Conservation (phyloP, 2,329 filamentous ascomycete genomes). For the Cladophialophora carrionii region DNA sequence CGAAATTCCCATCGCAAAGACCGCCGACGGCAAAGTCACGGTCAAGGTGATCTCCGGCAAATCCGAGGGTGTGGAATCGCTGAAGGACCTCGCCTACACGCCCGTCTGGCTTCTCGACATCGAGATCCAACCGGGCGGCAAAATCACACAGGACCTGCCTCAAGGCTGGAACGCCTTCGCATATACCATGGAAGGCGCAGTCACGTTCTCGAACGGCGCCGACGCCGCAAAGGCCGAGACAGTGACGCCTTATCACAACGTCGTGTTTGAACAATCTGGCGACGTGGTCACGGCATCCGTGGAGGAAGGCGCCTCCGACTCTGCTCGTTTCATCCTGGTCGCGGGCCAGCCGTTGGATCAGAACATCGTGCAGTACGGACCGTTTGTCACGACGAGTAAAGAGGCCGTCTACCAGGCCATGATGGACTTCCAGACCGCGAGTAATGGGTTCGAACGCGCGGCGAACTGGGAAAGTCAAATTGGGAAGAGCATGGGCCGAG, state of each 20-base stretch:
- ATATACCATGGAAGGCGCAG: constrained; percentile 78
- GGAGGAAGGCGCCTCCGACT: constrained; percentile 63
- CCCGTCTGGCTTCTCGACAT: constrained; percentile 96
- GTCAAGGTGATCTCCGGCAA: constrained; percentile 91
- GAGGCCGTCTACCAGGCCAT: constrained; percentile 77
- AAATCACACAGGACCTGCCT: constrained; percentile 74
- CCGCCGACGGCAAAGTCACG: constrained; percentile 72
- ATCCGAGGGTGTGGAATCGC: constrained; percentile 79
- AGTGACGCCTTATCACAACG: constrained; percentile 78
- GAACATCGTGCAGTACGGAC: constrained; percentile 79
- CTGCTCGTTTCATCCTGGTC: constrained; percentile 63
- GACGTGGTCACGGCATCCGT: constrained; percentile 75
- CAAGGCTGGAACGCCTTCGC: constrained; percentile 86
- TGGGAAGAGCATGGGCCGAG: constrained; percentile 68
- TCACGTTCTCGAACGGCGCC: constrained; percentile 55
- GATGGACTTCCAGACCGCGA: constrained; percentile 70
- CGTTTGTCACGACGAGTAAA: constrained; percentile 75
- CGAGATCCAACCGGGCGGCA: constrained; percentile 76
- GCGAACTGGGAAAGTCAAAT: constrained; percentile 83
- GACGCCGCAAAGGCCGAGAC: constrained; percentile 49
- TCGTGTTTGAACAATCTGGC: constrained; percentile 80
- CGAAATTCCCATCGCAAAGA: constrained; percentile 76
- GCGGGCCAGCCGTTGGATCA: constrained; percentile 81
- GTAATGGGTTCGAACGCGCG: constrained; percentile 80
- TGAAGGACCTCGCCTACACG: constrained; percentile 91